Percentiles rank a stretch among this genome's conserved stretches.
These are phyloP conservation scores for Talaromyces adpressus DNA, from an alignment of 495 filamentous ascomycete genomes.

Conservation along the genomic window DNA sequence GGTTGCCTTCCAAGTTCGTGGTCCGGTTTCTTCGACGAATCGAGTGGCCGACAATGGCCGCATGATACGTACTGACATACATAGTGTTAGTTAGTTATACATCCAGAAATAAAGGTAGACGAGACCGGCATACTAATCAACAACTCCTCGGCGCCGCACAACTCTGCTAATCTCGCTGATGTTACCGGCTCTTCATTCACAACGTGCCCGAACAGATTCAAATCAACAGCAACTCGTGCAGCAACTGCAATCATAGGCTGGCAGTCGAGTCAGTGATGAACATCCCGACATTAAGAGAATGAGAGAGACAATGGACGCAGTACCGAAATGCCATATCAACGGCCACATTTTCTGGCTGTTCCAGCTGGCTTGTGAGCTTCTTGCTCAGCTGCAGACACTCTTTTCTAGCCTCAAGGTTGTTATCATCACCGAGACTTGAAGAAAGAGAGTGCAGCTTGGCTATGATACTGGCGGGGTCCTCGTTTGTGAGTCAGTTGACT, in stretches of 20 bases:
- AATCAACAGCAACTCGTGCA: constrained; percentile 24
- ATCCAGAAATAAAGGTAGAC: too few species aligned
- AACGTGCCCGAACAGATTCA: constrained; percentile 24
- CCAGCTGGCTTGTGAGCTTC: not conserved
- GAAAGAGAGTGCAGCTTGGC: not conserved
- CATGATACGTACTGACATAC: not conserved
- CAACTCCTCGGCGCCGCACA: not conserved
- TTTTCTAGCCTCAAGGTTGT: not conserved
- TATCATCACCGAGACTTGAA: not conserved
- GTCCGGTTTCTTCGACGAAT: not conserved
- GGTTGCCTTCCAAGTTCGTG: not conserved
- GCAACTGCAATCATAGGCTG: constrained; percentile 1
- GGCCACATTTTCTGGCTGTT: not conserved
- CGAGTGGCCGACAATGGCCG: not conserved
- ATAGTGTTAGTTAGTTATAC: too few species aligned
- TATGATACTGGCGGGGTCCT: not conserved
- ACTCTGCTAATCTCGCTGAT: not conserved
- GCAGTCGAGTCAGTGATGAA: not conserved
- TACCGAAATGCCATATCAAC: constrained; percentile 3
- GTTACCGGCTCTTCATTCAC: not conserved
- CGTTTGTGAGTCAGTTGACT: not conserved
- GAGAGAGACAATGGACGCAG: not conserved
- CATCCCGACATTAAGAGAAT: not conserved
- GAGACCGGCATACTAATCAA: not conserved
- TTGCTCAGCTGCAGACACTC: not conserved